A percentile compares a stretch with the other conserved stretches of the same genome.
Conservation (phyloP, 2,329 filamentous ascomycete genomes). For the Penicillium sumatraense region DNA sequence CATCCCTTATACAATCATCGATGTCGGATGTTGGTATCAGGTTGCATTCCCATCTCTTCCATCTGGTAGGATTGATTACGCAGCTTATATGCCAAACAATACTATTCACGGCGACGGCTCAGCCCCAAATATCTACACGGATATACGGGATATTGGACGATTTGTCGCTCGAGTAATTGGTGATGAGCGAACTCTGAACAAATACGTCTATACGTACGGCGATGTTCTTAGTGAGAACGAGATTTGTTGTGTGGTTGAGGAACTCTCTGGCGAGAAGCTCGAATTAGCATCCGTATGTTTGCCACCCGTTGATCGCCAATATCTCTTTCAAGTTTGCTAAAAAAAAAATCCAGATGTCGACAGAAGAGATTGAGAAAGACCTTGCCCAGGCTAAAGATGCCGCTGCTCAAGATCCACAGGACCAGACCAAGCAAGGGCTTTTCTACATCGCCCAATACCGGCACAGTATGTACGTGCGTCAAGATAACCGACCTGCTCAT, state of each 20-base stretch:
- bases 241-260: neutral
- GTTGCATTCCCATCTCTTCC: constrained; percentile 43
- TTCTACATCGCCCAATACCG: constrained; percentile 40
- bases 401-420: neutral
- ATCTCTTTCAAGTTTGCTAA: neutral
- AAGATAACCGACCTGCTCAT: constrained; percentile 53
- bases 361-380: neutral
- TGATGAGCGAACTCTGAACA: constrained; percentile 56
- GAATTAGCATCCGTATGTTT: too few relatives aligned
- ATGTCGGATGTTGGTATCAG: constrained; percentile 61
- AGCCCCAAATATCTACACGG: constrained; percentile 42
- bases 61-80: constrained; percentile 20
- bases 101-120: constrained; percentile 48
- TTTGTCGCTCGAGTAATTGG: constrained; percentile 54
- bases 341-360: neutral
- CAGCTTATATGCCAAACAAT: neutral
- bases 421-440: neutral
- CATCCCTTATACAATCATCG: constrained; percentile 58
- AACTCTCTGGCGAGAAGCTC: neutral
- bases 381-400: neutral
- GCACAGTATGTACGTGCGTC: constrained; percentile 46
- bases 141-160: constrained; percentile 53
- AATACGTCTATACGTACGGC: constrained; percentile 31
- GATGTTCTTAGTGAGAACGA: neutral
- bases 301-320: too few relatives aligned